Percentiles rank a stretch among this genome's conserved stretches.
These are phyloP conservation scores for Zasmidium cellare DNA, from an alignment of 2,329 filamentous ascomycete genomes.

Conservation along the genomic window DNA sequence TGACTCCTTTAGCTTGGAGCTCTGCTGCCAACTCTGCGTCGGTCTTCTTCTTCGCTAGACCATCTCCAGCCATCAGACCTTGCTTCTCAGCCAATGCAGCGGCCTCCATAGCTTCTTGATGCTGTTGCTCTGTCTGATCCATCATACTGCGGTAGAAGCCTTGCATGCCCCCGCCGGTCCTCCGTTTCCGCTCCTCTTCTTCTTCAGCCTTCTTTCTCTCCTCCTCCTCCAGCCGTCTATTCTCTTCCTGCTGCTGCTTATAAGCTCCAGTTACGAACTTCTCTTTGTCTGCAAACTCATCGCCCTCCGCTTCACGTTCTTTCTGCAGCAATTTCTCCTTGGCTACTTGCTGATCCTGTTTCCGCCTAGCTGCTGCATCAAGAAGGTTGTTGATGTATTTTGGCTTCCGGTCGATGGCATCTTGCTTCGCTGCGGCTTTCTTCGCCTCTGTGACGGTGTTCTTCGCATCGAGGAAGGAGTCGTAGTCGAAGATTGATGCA, in stretches of 20 bases:
- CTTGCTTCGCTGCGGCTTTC: constrained; percentile 53
- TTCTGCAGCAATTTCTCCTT: constrained; percentile 77
- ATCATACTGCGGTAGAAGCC: constrained; percentile 76
- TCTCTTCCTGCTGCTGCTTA: constrained; percentile 77
- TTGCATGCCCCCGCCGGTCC: constrained; percentile 64
- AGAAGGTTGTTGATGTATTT: constrained; percentile 78
- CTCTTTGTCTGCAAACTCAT: constrained; percentile 79
- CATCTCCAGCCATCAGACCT: constrained; percentile 32
- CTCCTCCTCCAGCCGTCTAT: constrained; percentile 67
- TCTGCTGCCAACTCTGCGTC: constrained; percentile 67
- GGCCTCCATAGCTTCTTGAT: constrained; percentile 69
- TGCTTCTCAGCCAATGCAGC: constrained; percentile 49
- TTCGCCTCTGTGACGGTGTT: constrained; percentile 59
- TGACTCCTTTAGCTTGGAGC: constrained; percentile 61
- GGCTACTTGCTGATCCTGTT: constrained; percentile 74
- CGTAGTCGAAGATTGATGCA: constrained; percentile 80
- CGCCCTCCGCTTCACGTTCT: constrained; percentile 77
- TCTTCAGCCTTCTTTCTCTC: constrained; percentile 66
- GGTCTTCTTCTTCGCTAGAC: constrained; percentile 38
- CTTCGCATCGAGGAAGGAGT: constrained; percentile 76
- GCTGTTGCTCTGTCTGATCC: constrained; percentile 67
- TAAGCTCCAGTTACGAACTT: constrained; percentile 85
- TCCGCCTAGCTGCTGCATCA: constrained; percentile 71
- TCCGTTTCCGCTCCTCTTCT: constrained; percentile 65
- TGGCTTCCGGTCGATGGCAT: constrained; percentile 62